Conservation (phyloP, 495 filamentous ascomycete genomes). For the Schizothecium vesticola region DNA sequence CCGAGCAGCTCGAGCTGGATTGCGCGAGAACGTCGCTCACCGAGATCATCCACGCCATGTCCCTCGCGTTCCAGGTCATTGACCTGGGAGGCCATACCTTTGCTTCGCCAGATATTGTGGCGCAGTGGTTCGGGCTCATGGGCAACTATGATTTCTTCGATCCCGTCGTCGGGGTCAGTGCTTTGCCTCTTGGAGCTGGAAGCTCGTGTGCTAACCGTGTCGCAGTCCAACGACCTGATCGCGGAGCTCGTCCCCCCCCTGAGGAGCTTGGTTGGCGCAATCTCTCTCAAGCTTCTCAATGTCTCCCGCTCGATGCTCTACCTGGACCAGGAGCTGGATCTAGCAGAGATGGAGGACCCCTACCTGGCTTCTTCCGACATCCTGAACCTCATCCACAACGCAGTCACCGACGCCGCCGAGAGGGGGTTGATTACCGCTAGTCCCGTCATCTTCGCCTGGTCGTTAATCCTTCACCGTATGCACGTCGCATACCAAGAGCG, state of each 20-base stretch:
- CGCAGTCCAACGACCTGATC: constrained; percentile 36
- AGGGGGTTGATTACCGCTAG: constrained; percentile 47
- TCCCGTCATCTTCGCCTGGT: constrained; percentile 72
- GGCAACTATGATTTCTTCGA: constrained; percentile 59
- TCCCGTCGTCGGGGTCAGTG: constrained; percentile 50
- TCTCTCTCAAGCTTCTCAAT: constrained; percentile 70
- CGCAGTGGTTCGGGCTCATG: constrained; percentile 70
- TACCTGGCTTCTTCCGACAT: constrained; percentile 60
- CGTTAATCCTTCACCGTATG: constrained; percentile 64
- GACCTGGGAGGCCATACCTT: constrained; percentile 51
- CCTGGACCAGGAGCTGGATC: constrained; percentile 36
- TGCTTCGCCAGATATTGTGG: constrained; percentile 52
- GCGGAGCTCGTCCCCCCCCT: constrained; percentile 56
- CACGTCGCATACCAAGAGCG: constrained; percentile 52
- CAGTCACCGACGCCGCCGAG: constrained; percentile 48
- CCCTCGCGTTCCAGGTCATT: constrained; percentile 65
- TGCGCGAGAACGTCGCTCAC: constrained; percentile 60
- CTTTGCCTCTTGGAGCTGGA: not conserved
- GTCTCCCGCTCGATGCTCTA: constrained; percentile 47
- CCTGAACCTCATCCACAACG: constrained; percentile 59
- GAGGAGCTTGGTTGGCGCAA: constrained; percentile 61
- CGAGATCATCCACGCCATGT: constrained; percentile 66
- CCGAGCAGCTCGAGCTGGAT: constrained; percentile 50
- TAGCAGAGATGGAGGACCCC: constrained; percentile 40
- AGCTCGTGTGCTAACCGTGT: constrained; percentile 23